Evolutionary conservation across 352 stramenopile genomes (phyloP).

Genomic region (Phytophthora uliginosa): DNA sequence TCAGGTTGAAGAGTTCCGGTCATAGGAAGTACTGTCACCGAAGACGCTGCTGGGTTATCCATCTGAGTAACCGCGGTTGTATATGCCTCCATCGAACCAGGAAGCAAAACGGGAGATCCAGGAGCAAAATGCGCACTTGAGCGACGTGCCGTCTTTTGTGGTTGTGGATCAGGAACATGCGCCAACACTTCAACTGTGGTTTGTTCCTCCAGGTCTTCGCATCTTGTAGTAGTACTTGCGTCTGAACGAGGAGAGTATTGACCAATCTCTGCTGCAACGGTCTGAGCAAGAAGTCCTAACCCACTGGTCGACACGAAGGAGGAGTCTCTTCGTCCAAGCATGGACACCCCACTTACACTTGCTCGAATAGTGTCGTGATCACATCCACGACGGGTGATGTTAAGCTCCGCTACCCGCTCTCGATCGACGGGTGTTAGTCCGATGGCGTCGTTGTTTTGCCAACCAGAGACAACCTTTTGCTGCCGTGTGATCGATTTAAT

Average conservation of each 20-base stretch:
- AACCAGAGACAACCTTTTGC: constrained; percentile 74
- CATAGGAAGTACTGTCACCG: not conserved
- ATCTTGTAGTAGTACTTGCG: not conserved
- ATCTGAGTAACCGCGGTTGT: not conserved
- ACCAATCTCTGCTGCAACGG: not conserved
- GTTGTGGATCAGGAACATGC: not conserved
- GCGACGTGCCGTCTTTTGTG: constrained; percentile 5
- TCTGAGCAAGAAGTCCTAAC: not conserved
- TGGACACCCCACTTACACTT: constrained; percentile 31
- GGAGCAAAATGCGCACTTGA: not conserved
- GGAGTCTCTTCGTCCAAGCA: constrained; percentile 24
- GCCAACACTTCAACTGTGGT: constrained; percentile 21
- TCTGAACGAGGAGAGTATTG: constrained; percentile 6
- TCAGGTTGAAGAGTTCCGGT: not conserved
- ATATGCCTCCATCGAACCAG: constrained; percentile 9
- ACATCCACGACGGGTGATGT: constrained; percentile 15
- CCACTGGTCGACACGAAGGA: constrained; percentile 13
- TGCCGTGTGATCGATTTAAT: constrained; percentile 83
- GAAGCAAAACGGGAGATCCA: not conserved
- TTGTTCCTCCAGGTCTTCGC: constrained; percentile 7
- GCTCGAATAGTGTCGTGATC: constrained; percentile 28
- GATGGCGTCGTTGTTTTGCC: constrained; percentile 81
- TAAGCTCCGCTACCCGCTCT: constrained; percentile 48
- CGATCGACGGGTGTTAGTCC: constrained; percentile 59
- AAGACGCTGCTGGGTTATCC: not conserved